Base-by-base conservation (phyloP, 2,329 filamentous ascomycete species). In the Erysiphe neolycopersici region DNA sequence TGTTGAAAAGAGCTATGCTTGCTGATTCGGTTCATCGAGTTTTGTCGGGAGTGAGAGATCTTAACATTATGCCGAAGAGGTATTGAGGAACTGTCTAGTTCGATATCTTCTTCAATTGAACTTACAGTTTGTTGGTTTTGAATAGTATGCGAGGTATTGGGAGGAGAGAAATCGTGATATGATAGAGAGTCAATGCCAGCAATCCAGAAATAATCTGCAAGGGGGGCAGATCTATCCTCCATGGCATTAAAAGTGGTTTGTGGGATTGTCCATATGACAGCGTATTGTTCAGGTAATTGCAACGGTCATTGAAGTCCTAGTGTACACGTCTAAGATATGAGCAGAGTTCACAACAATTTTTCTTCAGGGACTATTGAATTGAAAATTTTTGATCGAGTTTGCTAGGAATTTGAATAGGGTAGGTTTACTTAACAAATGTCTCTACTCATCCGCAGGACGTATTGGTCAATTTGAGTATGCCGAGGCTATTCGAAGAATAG, bases 171-270 rank as follows among this genome's bases (percentile, higher is more conserved):
- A 62, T 77, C 73, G 48, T 71, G 66, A 61, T 78, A 77, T 45
- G 69, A 67, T 51, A 78, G 66, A 47, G 71, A 69, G 59, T 79
- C 74, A 60, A 79, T 66, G 54, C 75, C 75, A 51, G 75, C 75
- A 57, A 79, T 78, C 75, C 75, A 79, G 60, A 79, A 79, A 62
- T 79, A 79, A 59, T 79, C 75, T 59, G 75, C 75, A 58, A 79
- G 65, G 56, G 75, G 75, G 50, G 66, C 67, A 49, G 72, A 73
- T 47, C 71, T 65, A 45, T 50, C 51, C 43, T 59, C 56, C 55
- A 57, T 57, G 48, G 50, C 49, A 54, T 51, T 30, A 40, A 39
- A n/a, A 33, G n/a, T 42, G 40, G 35, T 30, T 41, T 32, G 41
- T 43, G 39, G 42, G 43, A 45, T 38, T 48, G 39, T 44, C 44